These are phyloP conservation scores for Phaffia tasmanica DNA, from an alignment of 768 basidiomycete species.

Conservation along the genomic window DNA sequence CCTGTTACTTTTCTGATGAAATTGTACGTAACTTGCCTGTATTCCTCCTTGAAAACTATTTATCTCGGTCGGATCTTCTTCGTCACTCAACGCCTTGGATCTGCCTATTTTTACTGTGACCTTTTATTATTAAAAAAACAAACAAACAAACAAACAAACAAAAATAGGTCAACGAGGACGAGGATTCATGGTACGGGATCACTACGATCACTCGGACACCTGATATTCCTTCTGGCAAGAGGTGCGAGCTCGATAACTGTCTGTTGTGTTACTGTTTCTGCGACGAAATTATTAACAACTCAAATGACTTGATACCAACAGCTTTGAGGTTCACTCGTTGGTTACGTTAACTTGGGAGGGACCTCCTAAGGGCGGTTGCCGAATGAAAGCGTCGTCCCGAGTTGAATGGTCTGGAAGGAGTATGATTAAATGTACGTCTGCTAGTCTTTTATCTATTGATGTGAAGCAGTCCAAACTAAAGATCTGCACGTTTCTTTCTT, in stretches of 20 bases:
- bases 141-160: too few relatives aligned
- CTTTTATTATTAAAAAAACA: too few relatives aligned
- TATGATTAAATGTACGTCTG: slow-evolving; percentile 28
- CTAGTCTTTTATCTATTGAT: background rate
- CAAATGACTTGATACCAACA: background rate
- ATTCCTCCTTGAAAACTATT: too few relatives aligned
- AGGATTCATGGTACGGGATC: slow-evolving; percentile 28
- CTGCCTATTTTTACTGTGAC: too few relatives aligned
- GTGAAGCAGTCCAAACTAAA: background rate
- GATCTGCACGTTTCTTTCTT: background rate
- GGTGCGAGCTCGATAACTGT: background rate
- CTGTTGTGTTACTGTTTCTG: too few relatives aligned
- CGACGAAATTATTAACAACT: background rate
- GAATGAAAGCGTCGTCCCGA: slow-evolving; percentile 27
- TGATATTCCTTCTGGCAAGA: slow-evolving; percentile 29
- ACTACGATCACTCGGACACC: slow-evolving; percentile 28
- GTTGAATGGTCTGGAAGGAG: slow-evolving; percentile 28
- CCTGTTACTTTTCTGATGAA: slow-evolving; percentile 27
- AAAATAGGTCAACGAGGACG: slow-evolving; percentile 21
- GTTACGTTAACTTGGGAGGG: slow-evolving; percentile 28
- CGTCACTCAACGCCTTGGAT: too few relatives aligned
- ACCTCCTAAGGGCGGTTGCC: slow-evolving; percentile 21
- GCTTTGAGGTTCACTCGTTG: slow-evolving; percentile 26
- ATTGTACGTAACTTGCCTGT: slow-evolving; percentile 9
- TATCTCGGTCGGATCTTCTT: too few relatives aligned